Conservation (phyloP, 2,329 filamentous ascomycete species). For the Aspergillus flavus region DNA sequence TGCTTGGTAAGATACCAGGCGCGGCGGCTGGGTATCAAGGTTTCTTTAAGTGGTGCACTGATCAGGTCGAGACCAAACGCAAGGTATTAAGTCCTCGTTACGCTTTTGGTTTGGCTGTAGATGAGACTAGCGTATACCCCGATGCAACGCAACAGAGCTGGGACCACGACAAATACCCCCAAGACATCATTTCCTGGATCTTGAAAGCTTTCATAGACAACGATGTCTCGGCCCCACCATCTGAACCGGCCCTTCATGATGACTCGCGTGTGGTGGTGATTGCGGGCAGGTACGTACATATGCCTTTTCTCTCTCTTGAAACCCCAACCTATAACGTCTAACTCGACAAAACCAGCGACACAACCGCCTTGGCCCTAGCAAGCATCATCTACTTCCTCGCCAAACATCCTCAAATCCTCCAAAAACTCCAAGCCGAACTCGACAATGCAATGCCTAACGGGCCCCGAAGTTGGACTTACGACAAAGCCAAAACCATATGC, state of each 20-base stretch:
- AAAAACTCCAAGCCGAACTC: constrained; percentile 35
- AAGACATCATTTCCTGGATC: constrained; percentile 23
- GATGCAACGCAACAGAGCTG: not conserved
- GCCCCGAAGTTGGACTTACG: constrained; percentile 59
- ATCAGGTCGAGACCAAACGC: not conserved
- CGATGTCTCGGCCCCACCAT: constrained; percentile 16
- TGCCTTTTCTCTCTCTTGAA: too few relatives aligned
- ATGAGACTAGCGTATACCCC: not conserved
- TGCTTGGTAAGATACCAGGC: not conserved
- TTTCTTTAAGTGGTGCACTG: not conserved
- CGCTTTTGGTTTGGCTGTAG: not conserved
- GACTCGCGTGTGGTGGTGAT: constrained; percentile 20
- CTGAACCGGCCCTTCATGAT: constrained; percentile 14
- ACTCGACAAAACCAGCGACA: constrained; percentile 33
- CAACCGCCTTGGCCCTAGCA: constrained; percentile 35
- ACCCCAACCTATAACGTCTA: not conserved
- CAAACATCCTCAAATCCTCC: constrained; percentile 30
- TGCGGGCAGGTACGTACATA: constrained; percentile 15
- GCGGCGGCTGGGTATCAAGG: not conserved
- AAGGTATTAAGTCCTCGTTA: not conserved
- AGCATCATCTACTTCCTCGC: constrained; percentile 35
- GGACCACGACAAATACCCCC: constrained; percentile 12
- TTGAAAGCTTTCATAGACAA: constrained; percentile 18
- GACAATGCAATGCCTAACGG: constrained; percentile 32
- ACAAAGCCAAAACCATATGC: constrained; percentile 79